Conservation (phyloP, 257 asterid genomes). For the Osmanthus fragrans region DNA sequence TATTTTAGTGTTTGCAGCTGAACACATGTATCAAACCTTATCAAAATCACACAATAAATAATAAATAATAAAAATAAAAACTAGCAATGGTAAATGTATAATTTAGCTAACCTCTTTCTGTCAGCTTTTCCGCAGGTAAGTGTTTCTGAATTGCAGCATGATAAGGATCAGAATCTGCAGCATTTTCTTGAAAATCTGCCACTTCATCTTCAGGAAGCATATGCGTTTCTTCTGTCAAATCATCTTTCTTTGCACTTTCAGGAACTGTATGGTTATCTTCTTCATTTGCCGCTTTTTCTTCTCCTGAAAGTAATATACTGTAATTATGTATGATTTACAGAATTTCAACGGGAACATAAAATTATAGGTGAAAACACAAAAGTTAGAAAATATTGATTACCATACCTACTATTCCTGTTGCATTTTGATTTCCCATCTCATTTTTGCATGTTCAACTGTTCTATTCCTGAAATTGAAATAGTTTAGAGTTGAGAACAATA, state of each 20-base stretch:
- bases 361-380: background rate
- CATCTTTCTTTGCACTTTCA: constrained; percentile 30
- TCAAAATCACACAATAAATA: background rate
- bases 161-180: constrained; percentile 17
- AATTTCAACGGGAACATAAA: background rate
- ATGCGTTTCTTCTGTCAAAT: constrained; percentile 31
- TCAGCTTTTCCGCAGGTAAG: constrained; percentile 13
- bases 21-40: background rate
- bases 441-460: constrained; percentile 31
- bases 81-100: background rate
- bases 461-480: background rate
- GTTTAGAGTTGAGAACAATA: background rate
- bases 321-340: background rate
- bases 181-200: constrained; percentile 32
- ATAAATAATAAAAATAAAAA: background rate
- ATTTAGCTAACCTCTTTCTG: constrained; percentile 41
- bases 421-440: constrained; percentile 78
- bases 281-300: constrained; percentile 29
- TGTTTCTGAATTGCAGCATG: constrained; percentile 17
- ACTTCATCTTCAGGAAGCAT: constrained; percentile 29
- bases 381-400: background rate
- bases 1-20: background rate
- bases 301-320: constrained; percentile 20
- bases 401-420: constrained; percentile 66
- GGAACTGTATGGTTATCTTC: constrained; percentile 18